Evolutionary conservation across 139 green algal species (phyloP).

Genomic region (Desmodesmus armatus): DNA sequence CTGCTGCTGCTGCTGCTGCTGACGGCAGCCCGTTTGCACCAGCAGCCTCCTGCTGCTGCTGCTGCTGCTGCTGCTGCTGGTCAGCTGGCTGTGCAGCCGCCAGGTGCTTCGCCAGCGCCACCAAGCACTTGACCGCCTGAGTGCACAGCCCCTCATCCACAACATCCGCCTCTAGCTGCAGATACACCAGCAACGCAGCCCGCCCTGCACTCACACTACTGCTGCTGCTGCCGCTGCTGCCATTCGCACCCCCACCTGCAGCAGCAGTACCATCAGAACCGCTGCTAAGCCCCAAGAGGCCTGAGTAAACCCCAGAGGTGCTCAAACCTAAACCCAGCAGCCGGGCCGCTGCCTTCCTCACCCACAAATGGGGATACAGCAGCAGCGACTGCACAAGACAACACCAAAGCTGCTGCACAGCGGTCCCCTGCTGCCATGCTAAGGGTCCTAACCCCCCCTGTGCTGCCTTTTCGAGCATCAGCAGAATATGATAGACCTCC

Average conservation of each 20-base stretch:
- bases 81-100: slow-evolving; percentile 35
- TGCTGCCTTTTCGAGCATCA: slow-evolving; percentile 78
- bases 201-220: slow-evolving; percentile 19
- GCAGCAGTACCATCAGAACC: not conserved
- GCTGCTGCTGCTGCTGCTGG: slow-evolving; percentile 20
- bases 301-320: slow-evolving; percentile 48
- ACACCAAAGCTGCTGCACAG: slow-evolving; percentile 22
- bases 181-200: slow-evolving; percentile 68
- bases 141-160: slow-evolving; percentile 80
- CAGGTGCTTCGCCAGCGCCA: slow-evolving; percentile 71
- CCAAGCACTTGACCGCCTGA: slow-evolving; percentile 87
- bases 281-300: not conserved
- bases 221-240: not conserved
- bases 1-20: not conserved
- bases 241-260: not conserved
- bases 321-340: slow-evolving; percentile 77
- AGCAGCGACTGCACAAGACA: not conserved
- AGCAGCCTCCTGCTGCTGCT: not conserved
- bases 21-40: not conserved
- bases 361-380: slow-evolving; percentile 82
- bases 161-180: slow-evolving; percentile 74
- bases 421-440: slow-evolving; percentile 27
- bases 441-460: not conserved
- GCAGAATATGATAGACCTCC: slow-evolving; percentile 82
- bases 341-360: slow-evolving; percentile 81